These are phyloP conservation scores for Metrosideros polymorpha DNA, from an alignment of 441 rosid species.

Conservation along the genomic window DNA sequence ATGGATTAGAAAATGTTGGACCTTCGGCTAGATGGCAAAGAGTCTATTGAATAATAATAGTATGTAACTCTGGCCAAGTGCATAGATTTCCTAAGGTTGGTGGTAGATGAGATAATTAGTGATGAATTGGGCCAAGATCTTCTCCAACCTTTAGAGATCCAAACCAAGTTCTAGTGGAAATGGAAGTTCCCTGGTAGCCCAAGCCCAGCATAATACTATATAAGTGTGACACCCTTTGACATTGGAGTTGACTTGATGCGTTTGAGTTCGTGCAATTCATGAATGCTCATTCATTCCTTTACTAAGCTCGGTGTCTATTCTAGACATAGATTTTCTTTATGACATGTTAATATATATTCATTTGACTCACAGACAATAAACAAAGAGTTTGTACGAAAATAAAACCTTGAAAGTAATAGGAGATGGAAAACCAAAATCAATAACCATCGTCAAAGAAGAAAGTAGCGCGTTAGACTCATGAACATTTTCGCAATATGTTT, in stretches of 20 bases:
- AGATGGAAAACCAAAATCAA: not conserved
- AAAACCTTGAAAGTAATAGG: not conserved
- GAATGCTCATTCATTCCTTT: no score
- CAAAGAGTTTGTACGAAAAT: not conserved
- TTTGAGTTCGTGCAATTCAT: no score
- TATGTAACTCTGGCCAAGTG: not conserved
- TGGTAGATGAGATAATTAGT: not conserved
- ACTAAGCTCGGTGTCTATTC: no score
- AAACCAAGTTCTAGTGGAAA: not conserved
- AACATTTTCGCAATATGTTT: not conserved
- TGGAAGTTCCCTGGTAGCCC: not conserved
- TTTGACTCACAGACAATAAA: not conserved
- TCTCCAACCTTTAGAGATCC: not conserved
- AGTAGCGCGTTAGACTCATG: not conserved
- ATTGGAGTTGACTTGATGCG: no score
- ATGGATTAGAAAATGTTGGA: not conserved
- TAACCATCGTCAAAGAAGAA: not conserved
- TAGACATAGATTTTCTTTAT: not conserved
- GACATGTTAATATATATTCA: not conserved
- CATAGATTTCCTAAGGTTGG: not conserved
- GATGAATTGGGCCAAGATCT: not conserved
- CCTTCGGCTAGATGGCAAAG: not conserved
- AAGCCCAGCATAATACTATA: not conserved
- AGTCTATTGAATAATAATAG: not conserved
- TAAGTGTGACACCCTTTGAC: no score